Base-by-base conservation (phyloP, 2,329 filamentous ascomycete species). In the Zopfia rhizophila region DNA sequence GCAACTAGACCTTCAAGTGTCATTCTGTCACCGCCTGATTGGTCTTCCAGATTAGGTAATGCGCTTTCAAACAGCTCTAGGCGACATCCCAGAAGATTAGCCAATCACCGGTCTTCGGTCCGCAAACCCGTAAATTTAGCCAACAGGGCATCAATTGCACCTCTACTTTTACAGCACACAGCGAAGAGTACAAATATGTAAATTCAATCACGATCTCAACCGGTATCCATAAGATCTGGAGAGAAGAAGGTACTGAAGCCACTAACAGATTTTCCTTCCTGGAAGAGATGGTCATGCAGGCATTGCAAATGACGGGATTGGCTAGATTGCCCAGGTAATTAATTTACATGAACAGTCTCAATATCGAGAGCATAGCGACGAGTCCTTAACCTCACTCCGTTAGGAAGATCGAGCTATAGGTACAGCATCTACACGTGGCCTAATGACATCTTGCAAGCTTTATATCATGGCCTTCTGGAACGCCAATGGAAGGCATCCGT, bases 261-360 rank as follows among this genome's bases (percentile, higher is more conserved):
- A n/a, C n/a, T n/a, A n/a, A n/a, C n/a, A n/a, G n/a, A n/a, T n/a
- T n/a, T n/a, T n/a, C n/a, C n/a, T n/a, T n/a, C n/a, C n/a, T n/a
- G n/a, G n/a, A n/a, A n/a, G n/a, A n/a, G n/a, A n/a, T n/a, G n/a
- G n/a, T n/a, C n/a, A n/a, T n/a, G n/a, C n/a, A n/a, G n/a, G n/a
- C n/a, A n/a, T n/a, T n/a, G n/a, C n/a, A n/a, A n/a, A n/a, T n/a
- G n/a, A n/a, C n/a, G n/a, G n/a, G 56, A 68, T 70, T 70, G 65
- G 67, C 45, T 47, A 38, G 35, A 22, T 31, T 24, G 28, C 33
- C 50, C 38, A 28, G 28, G 53, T 56, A 67, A 67, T 69, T 65
- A 69, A 69, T 66, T 49, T 65, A 67, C 38, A 55, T 65, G 66
- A 69, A 58, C 59, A 57, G 53, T 58, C 56, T 65, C 62, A 65